Percentiles rank a stretch among this genome's conserved stretches.
phyloP scores from a whole-genome alignment of 495 filamentous ascomycete species.

The Aspergillus bertholletiae region DNA sequence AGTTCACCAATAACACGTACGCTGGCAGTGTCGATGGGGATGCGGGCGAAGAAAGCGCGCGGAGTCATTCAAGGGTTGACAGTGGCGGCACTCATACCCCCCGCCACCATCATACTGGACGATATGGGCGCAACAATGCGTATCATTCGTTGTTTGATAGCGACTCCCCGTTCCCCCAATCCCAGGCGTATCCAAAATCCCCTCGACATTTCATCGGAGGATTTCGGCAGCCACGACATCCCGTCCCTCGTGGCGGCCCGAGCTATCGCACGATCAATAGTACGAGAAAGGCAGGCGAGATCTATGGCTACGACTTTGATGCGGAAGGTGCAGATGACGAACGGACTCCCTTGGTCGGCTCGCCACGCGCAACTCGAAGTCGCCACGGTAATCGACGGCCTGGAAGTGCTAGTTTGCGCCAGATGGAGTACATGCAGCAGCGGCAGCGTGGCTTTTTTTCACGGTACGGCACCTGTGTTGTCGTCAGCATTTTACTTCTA shows the following conservation, averaged over 20 bases:
- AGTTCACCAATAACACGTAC: constrained; percentile 86
- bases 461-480: constrained; percentile 74
- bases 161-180: constrained; percentile 63
- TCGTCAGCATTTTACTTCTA: constrained; percentile 69
- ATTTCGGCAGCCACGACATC: constrained; percentile 32
- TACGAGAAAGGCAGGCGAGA: constrained; percentile 49
- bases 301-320: constrained; percentile 65
- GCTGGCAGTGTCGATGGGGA: constrained; percentile 57
- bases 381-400: constrained; percentile 56
- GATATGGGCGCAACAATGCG: constrained; percentile 63
- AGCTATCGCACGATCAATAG: constrained; percentile 42
- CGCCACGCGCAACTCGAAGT: constrained; percentile 55
- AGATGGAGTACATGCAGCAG: constrained; percentile 72
- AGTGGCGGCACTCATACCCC: constrained; percentile 63
- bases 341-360: constrained; percentile 76
- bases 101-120: constrained; percentile 73
- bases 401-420: constrained; percentile 58
- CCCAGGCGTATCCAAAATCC: constrained; percentile 50
- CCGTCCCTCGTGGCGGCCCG: constrained; percentile 27
- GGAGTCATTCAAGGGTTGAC: constrained; percentile 49
- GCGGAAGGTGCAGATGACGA: constrained; percentile 86
- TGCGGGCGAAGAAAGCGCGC: constrained; percentile 60
- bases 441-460: constrained; percentile 61
- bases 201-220: constrained; percentile 54
- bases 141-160: constrained; percentile 73